Evolutionary conservation across 768 basidiomycete species (phyloP).

Genomic region (Xerocomus potaroensis): DNA sequence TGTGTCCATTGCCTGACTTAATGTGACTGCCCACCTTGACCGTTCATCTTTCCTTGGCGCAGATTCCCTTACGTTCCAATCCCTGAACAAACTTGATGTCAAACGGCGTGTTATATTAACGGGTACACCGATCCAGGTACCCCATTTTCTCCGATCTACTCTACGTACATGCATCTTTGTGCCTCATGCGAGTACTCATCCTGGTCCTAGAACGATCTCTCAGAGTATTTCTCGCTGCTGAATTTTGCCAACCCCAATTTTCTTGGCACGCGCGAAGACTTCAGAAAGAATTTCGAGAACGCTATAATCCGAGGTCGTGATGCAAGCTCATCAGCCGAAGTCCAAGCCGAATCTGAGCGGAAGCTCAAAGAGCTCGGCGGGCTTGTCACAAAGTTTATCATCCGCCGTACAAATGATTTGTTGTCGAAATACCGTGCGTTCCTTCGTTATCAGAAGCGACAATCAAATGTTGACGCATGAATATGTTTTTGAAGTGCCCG

Average conservation of each 20-base stretch:
- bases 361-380: slow-evolving; percentile 89
- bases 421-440: slow-evolving; percentile 89
- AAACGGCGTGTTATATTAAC: slow-evolving; percentile 90
- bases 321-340: slow-evolving; percentile 72
- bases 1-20: slow-evolving; percentile 15
- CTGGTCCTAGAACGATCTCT: slow-evolving; percentile 73
- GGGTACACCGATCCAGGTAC: slow-evolving; percentile 87
- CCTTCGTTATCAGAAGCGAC: background rate
- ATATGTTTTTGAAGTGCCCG: slow-evolving; percentile 67
- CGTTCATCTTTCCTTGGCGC: slow-evolving; percentile 4
- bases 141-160: background rate
- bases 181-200: background rate
- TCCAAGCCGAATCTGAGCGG: slow-evolving; percentile 78
- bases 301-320: slow-evolving; percentile 89
- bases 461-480: slow-evolving; percentile 3
- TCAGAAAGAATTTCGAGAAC: slow-evolving; percentile 94
- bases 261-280: slow-evolving; percentile 83
- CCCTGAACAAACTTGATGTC: slow-evolving; percentile 78
- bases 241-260: slow-evolving; percentile 93
- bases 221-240: slow-evolving; percentile 90
- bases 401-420: slow-evolving; percentile 89
- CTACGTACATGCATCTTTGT: slow-evolving; percentile 4
- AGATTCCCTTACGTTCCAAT: slow-evolving; percentile 87
- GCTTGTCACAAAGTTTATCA: slow-evolving; percentile 90
- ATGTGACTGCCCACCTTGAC: background rate